phyloP scores from a whole-genome alignment of 495 filamentous ascomycete species.

The Clavariopsis aquatica region DNA sequence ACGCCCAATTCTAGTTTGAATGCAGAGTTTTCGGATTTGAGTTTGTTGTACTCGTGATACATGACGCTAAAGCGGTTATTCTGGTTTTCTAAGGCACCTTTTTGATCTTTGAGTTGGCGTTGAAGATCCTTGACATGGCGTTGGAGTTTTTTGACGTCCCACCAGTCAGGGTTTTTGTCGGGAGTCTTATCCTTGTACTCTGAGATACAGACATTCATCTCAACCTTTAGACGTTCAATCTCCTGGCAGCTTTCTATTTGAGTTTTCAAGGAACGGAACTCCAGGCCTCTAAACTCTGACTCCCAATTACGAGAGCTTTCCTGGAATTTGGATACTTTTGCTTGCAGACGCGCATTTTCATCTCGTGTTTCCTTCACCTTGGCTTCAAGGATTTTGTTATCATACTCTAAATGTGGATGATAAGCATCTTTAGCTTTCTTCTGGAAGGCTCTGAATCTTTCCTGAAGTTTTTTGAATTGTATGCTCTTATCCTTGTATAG shows the following conservation, averaged over 20 bases:
- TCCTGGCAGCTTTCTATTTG: neutral
- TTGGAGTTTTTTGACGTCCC: neutral
- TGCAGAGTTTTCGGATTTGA: neutral
- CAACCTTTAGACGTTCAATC: neutral
- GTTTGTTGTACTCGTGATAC: neutral
- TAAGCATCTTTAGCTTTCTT: neutral
- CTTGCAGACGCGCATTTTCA: neutral
- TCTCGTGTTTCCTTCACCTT: neutral
- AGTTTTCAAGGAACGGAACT: neutral
- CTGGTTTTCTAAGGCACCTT: neutral
- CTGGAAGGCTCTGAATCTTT: neutral
- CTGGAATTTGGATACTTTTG: neutral
- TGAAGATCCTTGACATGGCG: neutral
- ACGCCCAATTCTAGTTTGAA: neutral
- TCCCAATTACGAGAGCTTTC: neutral
- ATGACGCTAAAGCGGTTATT: neutral
- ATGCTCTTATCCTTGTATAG: neutral
- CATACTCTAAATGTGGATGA: neutral
- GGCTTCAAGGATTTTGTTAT: neutral
- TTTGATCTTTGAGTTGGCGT: neutral
- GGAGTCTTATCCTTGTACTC: neutral
- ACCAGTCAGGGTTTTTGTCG: slow-evolving; percentile 4
- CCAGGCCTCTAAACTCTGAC: neutral
- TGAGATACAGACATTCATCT: neutral
- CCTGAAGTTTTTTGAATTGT: neutral